Conservation (phyloP, 305 asterid species). For the Solanum chacoense region DNA sequence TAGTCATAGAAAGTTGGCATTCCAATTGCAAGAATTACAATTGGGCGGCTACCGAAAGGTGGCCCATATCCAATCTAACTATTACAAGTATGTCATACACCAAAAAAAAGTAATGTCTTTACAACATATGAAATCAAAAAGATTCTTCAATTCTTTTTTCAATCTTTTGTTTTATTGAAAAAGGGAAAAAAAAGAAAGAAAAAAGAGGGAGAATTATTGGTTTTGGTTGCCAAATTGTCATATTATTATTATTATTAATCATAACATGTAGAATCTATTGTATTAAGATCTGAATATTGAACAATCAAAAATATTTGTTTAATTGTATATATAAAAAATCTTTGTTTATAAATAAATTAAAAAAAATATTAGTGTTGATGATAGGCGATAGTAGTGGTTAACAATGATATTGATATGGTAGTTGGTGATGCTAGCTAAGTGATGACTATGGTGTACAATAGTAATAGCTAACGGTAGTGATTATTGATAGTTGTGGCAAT, state of each 20-base stretch:
- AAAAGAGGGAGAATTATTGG: not conserved
- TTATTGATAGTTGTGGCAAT: not conserved
- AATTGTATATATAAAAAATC: not conserved
- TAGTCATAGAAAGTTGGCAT: not conserved
- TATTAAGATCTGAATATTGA: not conserved
- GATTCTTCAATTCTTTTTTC: not conserved
- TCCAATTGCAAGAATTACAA: not conserved
- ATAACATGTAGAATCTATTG: not conserved
- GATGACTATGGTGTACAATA: not conserved
- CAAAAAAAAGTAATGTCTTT: not conserved
- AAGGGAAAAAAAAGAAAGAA: not conserved
- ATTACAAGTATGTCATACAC: too few species aligned
- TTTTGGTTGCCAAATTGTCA: not conserved
- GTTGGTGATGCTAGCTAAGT: not conserved
- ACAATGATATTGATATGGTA: not conserved
- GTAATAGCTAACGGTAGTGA: not conserved
- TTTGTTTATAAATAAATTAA: not conserved
- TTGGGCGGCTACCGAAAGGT: slow-evolving; percentile 7
- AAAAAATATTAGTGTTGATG: not conserved
- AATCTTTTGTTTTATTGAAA: not conserved
- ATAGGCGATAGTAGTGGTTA: not conserved
- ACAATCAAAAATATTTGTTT: not conserved
- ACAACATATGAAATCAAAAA: not conserved
- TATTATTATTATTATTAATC: not conserved
- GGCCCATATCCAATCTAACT: not conserved